Evolutionary conservation across 768 basidiomycete genomes (phyloP).

Genomic region (Crepidotus variabilis): DNA sequence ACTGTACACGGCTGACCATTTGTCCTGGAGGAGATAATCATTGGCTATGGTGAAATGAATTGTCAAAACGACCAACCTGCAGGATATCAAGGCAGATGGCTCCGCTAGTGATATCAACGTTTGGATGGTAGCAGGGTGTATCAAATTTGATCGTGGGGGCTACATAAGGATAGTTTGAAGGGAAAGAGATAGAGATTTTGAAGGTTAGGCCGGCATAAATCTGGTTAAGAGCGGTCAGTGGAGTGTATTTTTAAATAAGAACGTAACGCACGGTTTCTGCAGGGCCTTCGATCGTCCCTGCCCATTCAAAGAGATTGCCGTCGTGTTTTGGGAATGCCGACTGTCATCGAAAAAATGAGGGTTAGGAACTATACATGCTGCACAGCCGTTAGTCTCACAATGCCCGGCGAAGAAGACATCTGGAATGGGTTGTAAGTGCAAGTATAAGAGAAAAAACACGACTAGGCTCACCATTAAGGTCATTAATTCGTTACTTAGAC

Average conservation of each 20-base stretch:
- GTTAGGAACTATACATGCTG: constrained; percentile 7
- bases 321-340: constrained; percentile 90
- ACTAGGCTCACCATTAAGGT: constrained; percentile 67
- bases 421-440: constrained; percentile 25
- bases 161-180: constrained; percentile 84
- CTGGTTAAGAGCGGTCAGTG: constrained; percentile 26
- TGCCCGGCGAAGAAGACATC: constrained; percentile 90
- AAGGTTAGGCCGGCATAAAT: constrained; percentile 78
- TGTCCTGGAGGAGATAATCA: constrained; percentile 49
- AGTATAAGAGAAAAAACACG: neutral
- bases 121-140: constrained; percentile 88
- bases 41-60: neutral
- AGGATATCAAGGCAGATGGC: constrained; percentile 87
- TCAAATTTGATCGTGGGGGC: constrained; percentile 85
- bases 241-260: neutral
- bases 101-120: constrained; percentile 75
- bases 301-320: constrained; percentile 86
- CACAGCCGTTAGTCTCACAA: constrained; percentile 46
- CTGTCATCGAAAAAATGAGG: constrained; percentile 30
- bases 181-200: constrained; percentile 83
- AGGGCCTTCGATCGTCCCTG: constrained; percentile 83
- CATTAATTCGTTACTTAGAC: constrained; percentile 84
- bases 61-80: constrained; percentile 46
- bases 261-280: constrained; percentile 59
- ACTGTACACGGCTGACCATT: constrained; percentile 92